Base-by-base conservation (phyloP, 2,329 filamentous ascomycete species). In the Curvularia sp. region DNA sequence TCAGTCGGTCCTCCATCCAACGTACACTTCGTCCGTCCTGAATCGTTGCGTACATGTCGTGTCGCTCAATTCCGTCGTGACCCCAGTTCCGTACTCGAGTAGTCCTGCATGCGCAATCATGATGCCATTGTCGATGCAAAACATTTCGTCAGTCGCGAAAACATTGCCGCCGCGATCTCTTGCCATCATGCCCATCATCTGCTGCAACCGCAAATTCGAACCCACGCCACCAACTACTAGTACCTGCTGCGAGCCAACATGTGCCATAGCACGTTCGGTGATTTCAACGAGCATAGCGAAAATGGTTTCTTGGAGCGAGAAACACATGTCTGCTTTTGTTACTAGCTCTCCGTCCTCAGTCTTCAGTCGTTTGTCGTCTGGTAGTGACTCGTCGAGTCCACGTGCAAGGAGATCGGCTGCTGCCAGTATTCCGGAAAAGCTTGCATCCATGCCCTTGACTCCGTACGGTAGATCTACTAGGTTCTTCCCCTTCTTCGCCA, bases 121-220 rank as follows among this genome's bases (percentile, higher is more conserved):
- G 74, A 99, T 98, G 48, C 95, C 95, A 71, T 99, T 99, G 78
- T 99, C 95, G 69, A 99, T 99, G 76, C 95, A 99, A 77, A 97
- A 99, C 45, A 95, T 84, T 82, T 99, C 95, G 75, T 99, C 95
- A 0, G 94, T 98, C 23, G 95, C 93, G 79, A 91, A 97, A 3
- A 98, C 92, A 70, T 87, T 93, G 3, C 95, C 95, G 52, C 93
- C 92, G 36, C 95, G 83, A 76, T 97, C 93, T 43, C 82, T 83
- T 15, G 93, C 94, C 95, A 99, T 99, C 46, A 90, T 83, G 15
- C 92, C 93, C 95, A 99, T 99, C 95, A 99, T 99, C 71, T 96
- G 87, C 81, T 99, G 95, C 66, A 99, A 76, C 3, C 95, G 86
- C 80, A 96, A 89, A 75, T 99, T 99, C 76, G 92, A 97, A 3